Percentiles rank a stretch among this genome's conserved stretches.
Conservation (phyloP, 768 basidiomycete species). For the Panaeolus cyanescens region DNA sequence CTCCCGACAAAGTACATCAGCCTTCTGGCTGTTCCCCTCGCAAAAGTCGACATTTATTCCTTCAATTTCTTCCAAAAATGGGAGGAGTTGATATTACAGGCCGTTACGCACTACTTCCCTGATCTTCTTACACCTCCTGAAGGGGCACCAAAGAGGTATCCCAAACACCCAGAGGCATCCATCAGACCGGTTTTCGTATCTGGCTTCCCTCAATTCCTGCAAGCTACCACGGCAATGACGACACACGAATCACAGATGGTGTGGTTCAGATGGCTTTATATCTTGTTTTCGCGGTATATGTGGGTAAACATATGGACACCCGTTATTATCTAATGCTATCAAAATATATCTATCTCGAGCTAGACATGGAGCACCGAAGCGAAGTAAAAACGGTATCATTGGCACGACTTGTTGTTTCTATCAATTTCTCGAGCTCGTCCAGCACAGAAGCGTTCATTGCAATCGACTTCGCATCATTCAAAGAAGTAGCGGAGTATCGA, state of each 20-base stretch:
- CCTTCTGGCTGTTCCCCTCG: slow-evolving; percentile 48
- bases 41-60: slow-evolving; percentile 46
- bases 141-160: slow-evolving; percentile 4
- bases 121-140: slow-evolving; percentile 9
- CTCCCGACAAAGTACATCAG: slow-evolving; percentile 62
- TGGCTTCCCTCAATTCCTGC: slow-evolving; percentile 53
- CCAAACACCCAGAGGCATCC: slow-evolving; percentile 16
- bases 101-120: slow-evolving; percentile 16
- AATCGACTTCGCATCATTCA: too few relatives aligned
- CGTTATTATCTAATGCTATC: neutral
- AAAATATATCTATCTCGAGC: too few relatives aligned
- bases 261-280: slow-evolving; percentile 90
- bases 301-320: slow-evolving; percentile 82
- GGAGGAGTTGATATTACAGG: slow-evolving; percentile 19
- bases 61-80: slow-evolving; percentile 23
- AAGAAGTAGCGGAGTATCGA: too few relatives aligned
- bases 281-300: slow-evolving; percentile 84
- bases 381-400: too few relatives aligned
- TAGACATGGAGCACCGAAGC: too few relatives aligned
- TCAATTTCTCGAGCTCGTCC: too few relatives aligned
- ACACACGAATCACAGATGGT: slow-evolving; percentile 75
- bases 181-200: slow-evolving; percentile 54
- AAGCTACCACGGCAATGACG: slow-evolving; percentile 67
- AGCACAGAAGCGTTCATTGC: too few relatives aligned
- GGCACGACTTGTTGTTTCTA: too few relatives aligned